Base-by-base conservation (phyloP, 495 filamentous ascomycete species). In the Glarea lozoyensis region DNA sequence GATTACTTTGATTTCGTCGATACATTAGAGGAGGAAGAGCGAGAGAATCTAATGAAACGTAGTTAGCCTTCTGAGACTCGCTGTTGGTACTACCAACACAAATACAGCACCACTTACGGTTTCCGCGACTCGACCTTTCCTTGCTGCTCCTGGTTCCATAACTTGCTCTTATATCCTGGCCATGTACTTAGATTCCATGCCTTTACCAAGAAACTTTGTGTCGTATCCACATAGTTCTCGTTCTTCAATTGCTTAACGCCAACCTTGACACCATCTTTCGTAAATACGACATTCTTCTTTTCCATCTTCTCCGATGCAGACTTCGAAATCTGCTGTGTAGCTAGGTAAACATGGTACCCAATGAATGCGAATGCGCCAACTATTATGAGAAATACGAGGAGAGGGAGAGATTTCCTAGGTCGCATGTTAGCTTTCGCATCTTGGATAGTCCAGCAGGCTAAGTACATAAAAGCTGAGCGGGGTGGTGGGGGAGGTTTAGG, bases 231-330 rank as follows among this genome's bases (percentile, higher is more conserved):
- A 63, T 93, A 89, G 17, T 75, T 73, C 73, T 94, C 89, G 46
- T 76, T 73, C 38, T 69, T 66, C 19, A 88, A 52, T 46, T 90
- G 74, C 67, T 82, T 84, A 36, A 94, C 79, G 15, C 78, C 77
- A 31, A 96, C 84, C 54, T 78, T 82, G 66, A 90, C 65, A 11
- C 89, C 89, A 47, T 93, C 87, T 60, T 83, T 88, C 22, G 84
- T 81, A 59, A 93, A 79, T 22, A 75, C 65, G 20, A 94, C 69
- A 56, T 94, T 79, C 66, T 84, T 84, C 60, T 78, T 75, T 66
- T 86, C 83, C 79, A 96, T 84, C 56, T 83, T 81, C 55, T 79
- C 66, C 27, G 66, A 72, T 20, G 86, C 83, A 42, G 75, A 72
- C 38, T 75, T 66, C 45, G 78, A 72, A 47, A 94, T 79, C 54